Conservation (phyloP, 2,329 filamentous ascomycete genomes). For the Colletotrichum sp. region DNA sequence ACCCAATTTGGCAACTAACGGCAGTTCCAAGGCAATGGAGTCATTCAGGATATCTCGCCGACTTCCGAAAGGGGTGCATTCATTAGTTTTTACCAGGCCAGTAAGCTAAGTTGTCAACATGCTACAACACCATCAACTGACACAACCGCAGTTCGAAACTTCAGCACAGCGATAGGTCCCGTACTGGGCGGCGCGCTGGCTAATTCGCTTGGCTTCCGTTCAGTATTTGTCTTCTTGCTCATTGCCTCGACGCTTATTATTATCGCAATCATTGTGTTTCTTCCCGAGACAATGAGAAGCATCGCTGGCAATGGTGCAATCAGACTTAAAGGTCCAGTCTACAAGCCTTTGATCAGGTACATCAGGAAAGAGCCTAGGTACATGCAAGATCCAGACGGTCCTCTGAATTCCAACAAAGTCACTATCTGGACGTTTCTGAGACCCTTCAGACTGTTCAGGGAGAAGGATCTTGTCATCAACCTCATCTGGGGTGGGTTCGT, state of each 20-base stretch:
- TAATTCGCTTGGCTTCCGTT: slow-evolving; percentile 20
- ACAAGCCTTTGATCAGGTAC: slow-evolving; percentile 27
- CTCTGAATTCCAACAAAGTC: slow-evolving; percentile 26
- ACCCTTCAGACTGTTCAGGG: slow-evolving; percentile 42
- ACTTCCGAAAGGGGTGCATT: slow-evolving; percentile 32
- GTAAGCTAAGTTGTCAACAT: slow-evolving; percentile 18
- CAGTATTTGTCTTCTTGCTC: slow-evolving; percentile 20
- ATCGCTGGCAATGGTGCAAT: slow-evolving; percentile 32
- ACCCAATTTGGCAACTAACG: not conserved
- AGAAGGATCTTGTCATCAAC: slow-evolving; percentile 48
- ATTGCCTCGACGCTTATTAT: slow-evolving; percentile 17
- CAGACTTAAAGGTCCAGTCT: slow-evolving; percentile 25
- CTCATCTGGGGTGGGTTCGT: slow-evolving; percentile 43
- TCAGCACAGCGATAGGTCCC: slow-evolving; percentile 35
- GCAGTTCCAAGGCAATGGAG: slow-evolving; percentile 24
- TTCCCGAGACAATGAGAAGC: slow-evolving; percentile 32
- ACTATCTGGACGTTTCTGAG: slow-evolving; percentile 35
- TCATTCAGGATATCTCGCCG: slow-evolving; percentile 36
- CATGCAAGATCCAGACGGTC: slow-evolving; percentile 23
- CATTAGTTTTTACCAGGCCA: slow-evolving; percentile 36
- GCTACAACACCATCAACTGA: not conserved
- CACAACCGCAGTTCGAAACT: slow-evolving; percentile 26
- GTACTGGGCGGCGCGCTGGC: slow-evolving; percentile 35
- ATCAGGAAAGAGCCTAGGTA: slow-evolving; percentile 21
- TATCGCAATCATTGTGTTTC: slow-evolving; percentile 24